Conservation (phyloP, 2,329 filamentous ascomycete species). For the Arachnomyces sp. region DNA sequence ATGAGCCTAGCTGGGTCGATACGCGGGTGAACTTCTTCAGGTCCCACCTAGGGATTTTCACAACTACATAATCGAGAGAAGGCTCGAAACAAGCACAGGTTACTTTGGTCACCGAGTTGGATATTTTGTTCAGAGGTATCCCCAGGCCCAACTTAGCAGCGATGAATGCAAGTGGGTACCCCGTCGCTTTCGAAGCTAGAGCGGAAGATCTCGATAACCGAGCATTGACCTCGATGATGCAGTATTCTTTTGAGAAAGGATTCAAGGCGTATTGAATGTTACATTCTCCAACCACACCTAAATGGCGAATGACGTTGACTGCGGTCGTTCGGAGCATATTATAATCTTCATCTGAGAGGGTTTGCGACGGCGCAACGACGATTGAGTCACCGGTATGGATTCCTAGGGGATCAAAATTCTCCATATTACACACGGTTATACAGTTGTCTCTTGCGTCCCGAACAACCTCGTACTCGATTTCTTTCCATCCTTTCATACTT, state of each 20-base stretch:
- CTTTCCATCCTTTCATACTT: conserved; percentile 99
- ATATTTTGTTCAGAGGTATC: conserved; percentile 92
- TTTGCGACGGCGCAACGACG: conserved; percentile 94
- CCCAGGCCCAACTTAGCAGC: conserved; percentile 92
- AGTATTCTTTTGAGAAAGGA: conserved; percentile 91
- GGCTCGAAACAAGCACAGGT: conserved; percentile 98
- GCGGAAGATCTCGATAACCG: conserved; percentile 92
- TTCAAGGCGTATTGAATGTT: conserved; percentile 98
- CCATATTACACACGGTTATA: conserved; percentile 99
- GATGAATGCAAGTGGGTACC: conserved; percentile 92
- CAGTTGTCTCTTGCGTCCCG: conserved; percentile 94
- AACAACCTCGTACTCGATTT: conserved; percentile 98
- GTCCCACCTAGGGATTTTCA: conserved; percentile 99
- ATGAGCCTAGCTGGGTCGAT: conserved; percentile 89
- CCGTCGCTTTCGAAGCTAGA: conserved; percentile 91
- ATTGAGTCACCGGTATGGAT: conserved; percentile 98
- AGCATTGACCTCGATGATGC: conserved; percentile 98
- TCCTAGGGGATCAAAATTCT: conserved; percentile 97
- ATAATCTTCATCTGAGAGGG: conserved; percentile 94
- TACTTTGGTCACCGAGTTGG: conserved; percentile 89
- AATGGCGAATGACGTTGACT: conserved; percentile 92
- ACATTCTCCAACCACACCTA: conserved; percentile 96
- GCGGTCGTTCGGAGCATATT: conserved; percentile 98
- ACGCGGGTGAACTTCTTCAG: conserved; percentile 98
- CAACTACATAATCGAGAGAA: conserved; percentile 93